Evolutionary conservation across 257 asterid genomes (phyloP), one percentile per base, ranked within the genome.

Genomic region (Solanum bulbocastanum): DNA sequence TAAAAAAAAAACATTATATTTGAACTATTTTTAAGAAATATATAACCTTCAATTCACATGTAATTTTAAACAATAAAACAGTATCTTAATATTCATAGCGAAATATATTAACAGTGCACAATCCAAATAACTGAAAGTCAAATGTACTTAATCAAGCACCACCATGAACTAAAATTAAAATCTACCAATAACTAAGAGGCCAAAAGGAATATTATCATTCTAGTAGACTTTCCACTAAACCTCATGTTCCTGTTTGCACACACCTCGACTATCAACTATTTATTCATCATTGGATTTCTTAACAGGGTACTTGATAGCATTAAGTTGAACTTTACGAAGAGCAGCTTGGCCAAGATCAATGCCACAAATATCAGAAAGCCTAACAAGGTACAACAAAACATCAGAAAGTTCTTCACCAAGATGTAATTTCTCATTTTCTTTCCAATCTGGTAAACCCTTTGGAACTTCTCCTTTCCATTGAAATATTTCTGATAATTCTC

Each of bases 391-490:
- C 4, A 91, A 87, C 37, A 91, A 75, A 42, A 91, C 93, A 56
- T 91, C 93, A 2, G 93, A 91, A 33, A 91, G 90, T 74, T 91
- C 93, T 71, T 91, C 93, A 1, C 91, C 93, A 35, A 91, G 11
- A 62, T 91, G 93, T 60, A 62, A 72, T 81, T 89, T 91, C 83
- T 91, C 93, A 23, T 88, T 88, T 10, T 91, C 91, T 36, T 89
- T 87, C 93, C 93, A 91, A 37, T 88, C 90, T 5, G 93, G 91
- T 0, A 91, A 87, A 3, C 93, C 93, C 65, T 91, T 91, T 84
- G 90, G 90, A 0, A 91, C 93, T 87, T 91, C 93, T 62, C 93
- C 93, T 86, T 89, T 91, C 93, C 93, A 91, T 5, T 91, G 93
- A 36, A 91, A 91, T 75, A 91, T 91, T 85, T 91, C 93, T 2